These are phyloP conservation scores for Gossypium arboreum DNA, from an alignment of 345 rosid genomes.

Conservation along the genomic window DNA sequence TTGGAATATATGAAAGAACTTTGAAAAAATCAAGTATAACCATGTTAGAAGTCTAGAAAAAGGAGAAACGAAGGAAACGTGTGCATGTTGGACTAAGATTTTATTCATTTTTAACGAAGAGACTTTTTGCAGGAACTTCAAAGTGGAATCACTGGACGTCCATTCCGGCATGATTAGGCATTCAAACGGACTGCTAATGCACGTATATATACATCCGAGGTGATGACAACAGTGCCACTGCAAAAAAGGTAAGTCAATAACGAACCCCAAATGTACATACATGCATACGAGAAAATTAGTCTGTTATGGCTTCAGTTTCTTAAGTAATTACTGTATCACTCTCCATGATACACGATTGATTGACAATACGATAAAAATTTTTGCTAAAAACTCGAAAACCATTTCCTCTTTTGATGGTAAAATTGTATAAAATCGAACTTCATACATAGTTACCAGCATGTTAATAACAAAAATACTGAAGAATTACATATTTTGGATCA, in stretches of 20 bases:
- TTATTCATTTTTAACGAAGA: background rate
- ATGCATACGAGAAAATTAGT: background rate
- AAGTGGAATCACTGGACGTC: background rate
- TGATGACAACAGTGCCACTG: background rate
- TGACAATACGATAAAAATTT: background rate
- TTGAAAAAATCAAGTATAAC: too few relatives aligned
- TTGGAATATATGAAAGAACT: too few relatives aligned
- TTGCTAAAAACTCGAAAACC: background rate
- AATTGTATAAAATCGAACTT: background rate
- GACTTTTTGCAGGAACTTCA: background rate
- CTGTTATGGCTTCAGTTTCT: background rate
- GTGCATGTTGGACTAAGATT: background rate
- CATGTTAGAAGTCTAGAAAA: too few relatives aligned
- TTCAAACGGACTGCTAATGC: background rate
- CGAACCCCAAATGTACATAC: background rate
- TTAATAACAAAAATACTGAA: slow-evolving; percentile 7
- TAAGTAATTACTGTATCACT: slow-evolving; percentile 10
- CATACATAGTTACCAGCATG: background rate
- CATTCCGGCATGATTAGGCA: background rate
- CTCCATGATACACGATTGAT: slow-evolving; percentile 3
- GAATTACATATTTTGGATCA: slow-evolving; percentile 8
- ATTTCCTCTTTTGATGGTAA: slow-evolving; percentile 1
- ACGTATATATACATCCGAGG: background rate
- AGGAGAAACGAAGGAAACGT: background rate
- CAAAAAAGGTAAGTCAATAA: background rate